phyloP scores from a whole-genome alignment of 148 eudicot species.

The Chenopodium suecicum region DNA sequence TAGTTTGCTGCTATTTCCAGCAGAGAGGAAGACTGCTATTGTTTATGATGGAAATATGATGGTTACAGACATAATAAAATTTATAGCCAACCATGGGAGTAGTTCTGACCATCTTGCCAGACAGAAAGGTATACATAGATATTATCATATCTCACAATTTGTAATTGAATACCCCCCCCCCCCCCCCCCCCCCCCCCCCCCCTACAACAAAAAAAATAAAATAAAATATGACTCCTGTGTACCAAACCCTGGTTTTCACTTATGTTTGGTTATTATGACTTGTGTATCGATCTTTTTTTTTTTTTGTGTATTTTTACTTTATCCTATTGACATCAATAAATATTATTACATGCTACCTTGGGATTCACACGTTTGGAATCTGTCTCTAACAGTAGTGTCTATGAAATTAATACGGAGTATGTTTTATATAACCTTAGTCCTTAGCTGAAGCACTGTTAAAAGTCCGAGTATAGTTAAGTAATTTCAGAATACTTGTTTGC shows the following conservation, averaged over 20 bases:
- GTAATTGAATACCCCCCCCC: background rate
- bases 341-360: background rate
- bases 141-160: background rate
- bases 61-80: slow-evolving; percentile 61
- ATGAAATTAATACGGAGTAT: background rate
- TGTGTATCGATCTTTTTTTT: background rate
- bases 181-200: background rate
- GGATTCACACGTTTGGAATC: background rate
- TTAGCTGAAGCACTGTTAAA: background rate
- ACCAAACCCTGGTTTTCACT: background rate
- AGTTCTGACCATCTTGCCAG: slow-evolving; percentile 38
- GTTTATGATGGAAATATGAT: slow-evolving; percentile 64
- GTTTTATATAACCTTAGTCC: background rate
- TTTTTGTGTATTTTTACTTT: background rate
- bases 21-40: slow-evolving; percentile 55
- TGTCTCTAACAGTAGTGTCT: background rate
- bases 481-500: background rate
- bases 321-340: background rate
- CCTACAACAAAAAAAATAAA: too few species aligned
- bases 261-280: too few species aligned
- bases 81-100: slow-evolving; percentile 58
- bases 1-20: slow-evolving; percentile 70
- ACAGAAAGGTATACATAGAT: slow-evolving; percentile 47
- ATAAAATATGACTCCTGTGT: too few species aligned
- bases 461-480: background rate